phyloP scores from a whole-genome alignment of 2,329 filamentous ascomycete species.

The Metarhizium robertsii region DNA sequence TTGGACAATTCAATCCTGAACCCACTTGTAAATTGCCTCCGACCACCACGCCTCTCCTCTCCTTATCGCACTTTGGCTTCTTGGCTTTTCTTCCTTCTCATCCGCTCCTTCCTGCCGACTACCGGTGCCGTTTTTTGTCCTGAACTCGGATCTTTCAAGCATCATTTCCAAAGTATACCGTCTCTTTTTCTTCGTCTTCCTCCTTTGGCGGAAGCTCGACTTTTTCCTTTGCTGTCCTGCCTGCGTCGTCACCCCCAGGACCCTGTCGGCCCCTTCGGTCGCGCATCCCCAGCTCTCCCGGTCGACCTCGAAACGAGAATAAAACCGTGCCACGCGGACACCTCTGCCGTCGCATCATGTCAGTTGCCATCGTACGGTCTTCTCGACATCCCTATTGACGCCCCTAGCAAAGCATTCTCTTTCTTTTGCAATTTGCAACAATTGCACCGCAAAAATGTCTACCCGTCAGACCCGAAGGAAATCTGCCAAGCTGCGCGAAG shows the following conservation, averaged over 20 bases:
- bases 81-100: background rate
- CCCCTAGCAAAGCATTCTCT: background rate
- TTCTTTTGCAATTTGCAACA: background rate
- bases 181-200: background rate
- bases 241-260: background rate
- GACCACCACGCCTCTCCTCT: background rate
- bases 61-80: background rate
- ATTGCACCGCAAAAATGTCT: conserved; percentile 22
- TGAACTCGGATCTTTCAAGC: background rate
- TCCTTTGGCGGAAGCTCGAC: background rate
- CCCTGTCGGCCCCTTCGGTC: conserved; percentile 4
- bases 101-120: background rate
- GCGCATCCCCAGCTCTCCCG: background rate
- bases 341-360: background rate
- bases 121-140: background rate
- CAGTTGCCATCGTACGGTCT: conserved; percentile 5
- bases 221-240: background rate
- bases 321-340: background rate
- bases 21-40: too few species aligned
- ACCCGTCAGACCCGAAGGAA: conserved; percentile 29
- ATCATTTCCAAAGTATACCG: background rate
- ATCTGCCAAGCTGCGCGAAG: conserved; percentile 24
- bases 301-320: background rate
- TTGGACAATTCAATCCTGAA: too few species aligned
- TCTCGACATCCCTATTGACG: background rate